Evolutionary conservation across 176 grass and related monocot genomes (phyloP), one percentile per base, ranked within the genome.

Genomic region (Alloteropsis semialata): DNA sequence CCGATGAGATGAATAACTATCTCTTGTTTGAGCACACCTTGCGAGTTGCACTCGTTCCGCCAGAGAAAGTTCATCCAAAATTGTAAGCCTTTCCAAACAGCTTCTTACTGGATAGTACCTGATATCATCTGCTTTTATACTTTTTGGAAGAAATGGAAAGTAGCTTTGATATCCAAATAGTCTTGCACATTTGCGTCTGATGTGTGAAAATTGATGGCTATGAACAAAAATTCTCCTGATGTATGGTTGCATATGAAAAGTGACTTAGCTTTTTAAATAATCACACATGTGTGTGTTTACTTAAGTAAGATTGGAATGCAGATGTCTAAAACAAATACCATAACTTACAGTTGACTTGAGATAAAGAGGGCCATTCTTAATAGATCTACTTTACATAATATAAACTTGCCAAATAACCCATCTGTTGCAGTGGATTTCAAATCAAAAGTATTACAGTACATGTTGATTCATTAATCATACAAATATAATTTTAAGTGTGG

Each of bases 1-100:
- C 96, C 11, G 84, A 91, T 88, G 93, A 95, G 85, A 96, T 96
- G 67, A 88, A 98, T 75, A 96, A 96, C 81, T 98, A 98, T 81
- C 84, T 98, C 42, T 27, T 93, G 39, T 98, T 95, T 81, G 96
- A 98, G 82, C 93, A 92, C 56, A 93, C 81, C 21, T 88, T 98
- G 86, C 86, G 88, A 76, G 75, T 93, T 87, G n/a, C 72, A 46
- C 85, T 88, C 54, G 76, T 98, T 53, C 87, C 87, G 1, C 89
- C 61, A 0, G 91, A 95, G 77, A 89, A 86, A 81, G 87, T 98
- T 75, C 96, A 95, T 83, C 76, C 87, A 48, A 93, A 93, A 84
- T 25, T 98, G 96, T 98, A 93, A 82, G 87, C 58, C 6, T 78
- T 39, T 32, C 34, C 36, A 50, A 70, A 22, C 22, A 12, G 29